A percentile compares a stretch with the other conserved stretches of the same genome.
Evolutionary conservation across 2,329 filamentous ascomycete species (phyloP).

Genomic region (Mycosphaerella sp.): DNA sequence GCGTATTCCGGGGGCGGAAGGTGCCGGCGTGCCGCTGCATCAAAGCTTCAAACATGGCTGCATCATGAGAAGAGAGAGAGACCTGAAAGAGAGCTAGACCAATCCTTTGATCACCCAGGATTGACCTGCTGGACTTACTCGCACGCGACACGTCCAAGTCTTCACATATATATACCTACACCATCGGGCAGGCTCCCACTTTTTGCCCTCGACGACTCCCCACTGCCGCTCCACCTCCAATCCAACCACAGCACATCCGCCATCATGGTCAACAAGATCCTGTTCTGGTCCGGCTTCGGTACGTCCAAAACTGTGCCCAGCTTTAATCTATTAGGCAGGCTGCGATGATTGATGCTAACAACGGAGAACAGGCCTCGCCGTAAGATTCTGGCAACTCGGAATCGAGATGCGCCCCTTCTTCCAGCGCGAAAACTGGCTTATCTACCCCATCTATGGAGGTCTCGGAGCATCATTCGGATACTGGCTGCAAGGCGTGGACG

Average conservation of each 20-base stretch:
- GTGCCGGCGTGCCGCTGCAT: neutral
- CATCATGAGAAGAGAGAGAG: neutral
- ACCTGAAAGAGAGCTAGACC: neutral
- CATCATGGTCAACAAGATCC: constrained; percentile 52
- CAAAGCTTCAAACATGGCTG: neutral
- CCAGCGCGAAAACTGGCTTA: constrained; percentile 76
- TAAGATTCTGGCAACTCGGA: constrained; percentile 92
- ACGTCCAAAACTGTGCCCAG: constrained; percentile 26
- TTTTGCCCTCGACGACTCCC: neutral
- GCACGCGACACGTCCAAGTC: neutral
- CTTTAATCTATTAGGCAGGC: neutral
- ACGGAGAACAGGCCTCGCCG: constrained; percentile 64
- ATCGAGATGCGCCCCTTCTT: constrained; percentile 98
- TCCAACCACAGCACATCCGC: constrained; percentile 6
- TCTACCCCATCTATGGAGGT: constrained; percentile 80
- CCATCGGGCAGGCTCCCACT: constrained; percentile 10
- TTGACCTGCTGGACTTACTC: neutral
- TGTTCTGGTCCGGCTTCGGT: constrained; percentile 93
- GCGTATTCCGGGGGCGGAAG: neutral
- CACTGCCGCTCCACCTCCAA: neutral
- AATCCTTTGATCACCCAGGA: neutral
- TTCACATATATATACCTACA: neutral
- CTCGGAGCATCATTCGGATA: constrained; percentile 91
- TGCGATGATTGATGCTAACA: neutral
- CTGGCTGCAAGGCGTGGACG: constrained; percentile 88